Conservation (phyloP, 2,329 filamentous ascomycete species). For the Diplocarpon rosae region DNA sequence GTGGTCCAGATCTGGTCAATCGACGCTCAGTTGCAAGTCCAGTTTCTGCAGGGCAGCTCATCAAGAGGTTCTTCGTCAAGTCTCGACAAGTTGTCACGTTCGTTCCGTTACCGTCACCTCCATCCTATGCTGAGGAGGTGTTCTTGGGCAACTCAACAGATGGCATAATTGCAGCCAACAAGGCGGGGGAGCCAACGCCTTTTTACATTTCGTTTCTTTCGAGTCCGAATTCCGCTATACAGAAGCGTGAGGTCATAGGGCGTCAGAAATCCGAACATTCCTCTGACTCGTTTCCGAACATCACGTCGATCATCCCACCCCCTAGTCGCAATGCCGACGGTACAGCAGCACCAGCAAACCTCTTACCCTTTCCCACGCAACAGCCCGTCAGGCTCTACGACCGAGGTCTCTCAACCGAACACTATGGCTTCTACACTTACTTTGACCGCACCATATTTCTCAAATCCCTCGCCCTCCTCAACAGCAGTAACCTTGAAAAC, state of each 20-base stretch:
- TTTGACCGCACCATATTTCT: conserved; percentile 82
- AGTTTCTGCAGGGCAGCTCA: conserved; percentile 26
- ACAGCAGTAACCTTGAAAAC: conserved; percentile 31
- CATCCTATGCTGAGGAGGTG: conserved; percentile 49
- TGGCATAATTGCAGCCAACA: conserved; percentile 49
- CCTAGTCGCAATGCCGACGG: conserved; percentile 57
- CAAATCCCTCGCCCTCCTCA: conserved; percentile 42
- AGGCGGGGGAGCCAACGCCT: conserved; percentile 76
- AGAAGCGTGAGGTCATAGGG: conserved; percentile 13
- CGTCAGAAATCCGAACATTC: conserved; percentile 10
- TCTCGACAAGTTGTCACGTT: conserved; percentile 30
- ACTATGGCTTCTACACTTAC: conserved; percentile 91
- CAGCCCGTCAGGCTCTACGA: conserved; percentile 83
- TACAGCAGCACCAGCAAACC: conserved; percentile 56
- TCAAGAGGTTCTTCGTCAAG: conserved; percentile 22
- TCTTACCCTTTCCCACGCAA: conserved; percentile 58
- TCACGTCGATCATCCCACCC: conserved; percentile 47
- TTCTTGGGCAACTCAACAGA: conserved; percentile 87
- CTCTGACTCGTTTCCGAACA: conserved; percentile 28
- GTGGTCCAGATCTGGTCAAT: conserved; percentile 18
- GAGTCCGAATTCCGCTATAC: conserved; percentile 30
- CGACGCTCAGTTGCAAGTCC: conserved; percentile 22
- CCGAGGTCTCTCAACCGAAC: conserved; percentile 66
- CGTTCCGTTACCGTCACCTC: conserved; percentile 35
- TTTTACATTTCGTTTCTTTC: conserved; percentile 72